phyloP scores from a whole-genome alignment of 768 basidiomycete species.

The Chalciporus piperatus region DNA sequence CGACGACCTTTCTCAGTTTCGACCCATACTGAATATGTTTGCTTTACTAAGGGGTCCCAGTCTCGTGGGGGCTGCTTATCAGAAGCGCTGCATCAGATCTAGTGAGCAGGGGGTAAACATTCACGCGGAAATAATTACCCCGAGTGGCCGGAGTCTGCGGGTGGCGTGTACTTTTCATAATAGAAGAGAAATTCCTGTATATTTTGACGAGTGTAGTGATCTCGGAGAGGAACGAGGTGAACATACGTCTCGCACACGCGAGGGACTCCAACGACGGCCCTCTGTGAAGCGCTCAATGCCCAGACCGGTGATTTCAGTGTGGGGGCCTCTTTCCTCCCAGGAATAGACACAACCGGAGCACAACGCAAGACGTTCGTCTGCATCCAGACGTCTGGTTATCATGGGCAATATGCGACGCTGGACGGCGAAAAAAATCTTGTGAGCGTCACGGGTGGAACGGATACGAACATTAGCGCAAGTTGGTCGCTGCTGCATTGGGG shows the following conservation, averaged over 20 bases:
- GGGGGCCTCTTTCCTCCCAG: conserved; percentile 76
- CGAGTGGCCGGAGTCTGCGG: conserved; percentile 41
- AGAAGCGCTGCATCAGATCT: conserved; percentile 27
- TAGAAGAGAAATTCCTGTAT: conserved; percentile 80
- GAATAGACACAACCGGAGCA: conserved; percentile 45
- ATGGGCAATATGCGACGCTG: conserved; percentile 61
- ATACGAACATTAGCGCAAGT: conserved; percentile 73
- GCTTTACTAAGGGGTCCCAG: conserved; percentile 74
- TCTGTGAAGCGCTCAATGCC: conserved; percentile 87
- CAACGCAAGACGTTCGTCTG: conserved; percentile 66
- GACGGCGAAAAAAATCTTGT: conserved; percentile 76
- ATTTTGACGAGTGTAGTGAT: conserved; percentile 14
- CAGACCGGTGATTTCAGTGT: conserved; percentile 71
- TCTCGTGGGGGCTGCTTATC: conserved; percentile 55
- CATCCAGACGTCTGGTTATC: conserved; percentile 74
- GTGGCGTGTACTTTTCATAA: conserved; percentile 66
- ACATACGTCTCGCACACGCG: conserved; percentile 76
- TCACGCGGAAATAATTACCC: conserved; percentile 33
- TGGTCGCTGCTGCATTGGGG: conserved; percentile 59
- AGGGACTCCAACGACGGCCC: conserved; percentile 79
- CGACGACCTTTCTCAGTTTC: conserved; percentile 59
- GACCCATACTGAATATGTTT: conserved; percentile 82
- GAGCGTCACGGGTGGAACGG: conserved; percentile 73
- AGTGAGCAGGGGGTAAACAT: conserved; percentile 1
- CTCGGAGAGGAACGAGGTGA: conserved; percentile 2